These are phyloP conservation scores for Microthlaspi erraticum DNA, from an alignment of 345 rosid species.

Conservation along the genomic window DNA sequence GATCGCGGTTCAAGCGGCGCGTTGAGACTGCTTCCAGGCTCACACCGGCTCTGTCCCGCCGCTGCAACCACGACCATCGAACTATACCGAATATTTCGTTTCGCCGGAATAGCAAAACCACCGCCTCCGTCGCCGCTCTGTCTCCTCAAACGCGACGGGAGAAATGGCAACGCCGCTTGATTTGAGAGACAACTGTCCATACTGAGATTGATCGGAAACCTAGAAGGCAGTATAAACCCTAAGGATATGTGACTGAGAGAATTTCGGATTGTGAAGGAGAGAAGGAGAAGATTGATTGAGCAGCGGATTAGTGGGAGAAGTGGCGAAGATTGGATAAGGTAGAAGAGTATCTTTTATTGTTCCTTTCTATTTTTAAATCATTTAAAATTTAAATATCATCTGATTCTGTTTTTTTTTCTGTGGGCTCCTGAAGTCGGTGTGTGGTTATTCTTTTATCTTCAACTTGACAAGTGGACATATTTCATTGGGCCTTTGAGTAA, in stretches of 20 bases:
- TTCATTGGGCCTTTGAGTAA: not conserved
- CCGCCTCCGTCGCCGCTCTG: constrained; percentile 45
- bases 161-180: constrained; percentile 45
- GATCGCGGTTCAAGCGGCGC: constrained; percentile 81
- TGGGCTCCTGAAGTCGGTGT: constrained; percentile 35
- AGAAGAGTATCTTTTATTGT: constrained; percentile 37
- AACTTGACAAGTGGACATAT: constrained; percentile 21
- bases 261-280: constrained; percentile 3
- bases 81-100: not conserved
- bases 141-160: constrained; percentile 41
- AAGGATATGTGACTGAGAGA: not conserved
- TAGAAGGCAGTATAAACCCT: not conserved
- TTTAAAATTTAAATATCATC: not conserved
- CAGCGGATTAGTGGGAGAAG: constrained; percentile 41
- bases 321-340: constrained; percentile 44
- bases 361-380: not conserved
- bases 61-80: constrained; percentile 43
- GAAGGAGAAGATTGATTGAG: constrained; percentile 11
- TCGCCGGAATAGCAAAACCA: constrained; percentile 15
- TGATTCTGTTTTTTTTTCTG: constrained; percentile 38
- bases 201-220: constrained; percentile 31
- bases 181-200: constrained; percentile 63
- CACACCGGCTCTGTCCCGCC: constrained; percentile 78
- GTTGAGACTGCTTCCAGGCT: constrained; percentile 79
- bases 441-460: constrained; percentile 13